Base-by-base conservation (phyloP, 2,329 filamentous ascomycete species). In the Pseudocercospora eumusae region DNA sequence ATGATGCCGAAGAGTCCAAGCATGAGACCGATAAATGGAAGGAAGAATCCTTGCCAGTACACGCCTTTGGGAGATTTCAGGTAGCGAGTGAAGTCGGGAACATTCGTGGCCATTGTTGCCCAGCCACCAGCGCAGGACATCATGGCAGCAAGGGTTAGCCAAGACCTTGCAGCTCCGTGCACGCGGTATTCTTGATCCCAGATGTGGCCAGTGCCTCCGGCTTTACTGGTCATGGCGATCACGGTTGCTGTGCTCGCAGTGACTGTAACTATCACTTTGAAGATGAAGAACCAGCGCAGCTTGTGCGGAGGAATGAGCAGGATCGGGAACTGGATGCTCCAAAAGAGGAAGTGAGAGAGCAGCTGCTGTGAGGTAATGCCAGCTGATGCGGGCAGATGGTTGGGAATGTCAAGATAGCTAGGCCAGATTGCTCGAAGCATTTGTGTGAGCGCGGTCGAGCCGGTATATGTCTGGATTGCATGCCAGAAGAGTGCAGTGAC, bases 391-490 rank as follows among this genome's bases (percentile, higher is more conserved):
- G 83, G 80, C 4, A 87, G 78, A 25, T 77, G 74, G 66, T 88
- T 87, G 0, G 79, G 77, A 10, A 86, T 76, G 0, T 77, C 76
- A 1, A 79, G 73, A 66, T 84, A 87, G 9, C 79, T 82, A 0
- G 85, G 85, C 82, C 84, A 86, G 65, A 86, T 85, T 1, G 83
- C 82, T 7, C 79, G 78, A 13, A 85, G 74, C 74, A 84, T 83
- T 47, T 81, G 80, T 4, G 76, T 75, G 8, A 84, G 77, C 0
- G 79, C 77, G 60, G 84, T 83, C 0, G 82, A 85, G 0, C 87
- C 86, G 65, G 87, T 87, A 63, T 85, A 84, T 44, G 83, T 85
- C 66, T 89, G 86, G 52, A 89, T 87, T 0, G 86, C 85, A 57
- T 88, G 85, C 88, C 84, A 86, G 73, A 86, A 84, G 18, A 85